These are phyloP conservation scores for Sodiomyces alkalinus DNA, from an alignment of 2,329 filamentous ascomycete species.

Conservation along the genomic window DNA sequence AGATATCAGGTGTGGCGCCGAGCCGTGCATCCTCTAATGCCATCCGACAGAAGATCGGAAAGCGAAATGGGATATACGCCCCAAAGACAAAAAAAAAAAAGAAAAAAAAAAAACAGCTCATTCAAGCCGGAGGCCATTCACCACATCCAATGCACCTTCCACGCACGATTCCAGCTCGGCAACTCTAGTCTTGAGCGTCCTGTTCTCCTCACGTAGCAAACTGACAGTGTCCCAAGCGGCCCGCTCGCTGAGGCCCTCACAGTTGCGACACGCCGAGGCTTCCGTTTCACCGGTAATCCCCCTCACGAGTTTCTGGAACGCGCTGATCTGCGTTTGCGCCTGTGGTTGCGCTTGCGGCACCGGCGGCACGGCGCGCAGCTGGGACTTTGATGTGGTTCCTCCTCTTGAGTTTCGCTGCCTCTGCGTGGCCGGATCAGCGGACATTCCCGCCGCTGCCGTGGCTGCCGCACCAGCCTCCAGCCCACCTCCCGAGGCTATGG, in stretches of 20 bases:
- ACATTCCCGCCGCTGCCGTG: slow-evolving; percentile 11
- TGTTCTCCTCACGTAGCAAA: slow-evolving; percentile 46
- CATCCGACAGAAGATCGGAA: too few species aligned
- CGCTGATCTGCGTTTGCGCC: slow-evolving; percentile 12
- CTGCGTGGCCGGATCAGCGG: too few species aligned
- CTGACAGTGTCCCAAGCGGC: slow-evolving; percentile 52
- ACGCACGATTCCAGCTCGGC: slow-evolving; percentile 43
- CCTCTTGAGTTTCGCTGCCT: too few species aligned
- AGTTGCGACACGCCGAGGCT: slow-evolving; percentile 33
- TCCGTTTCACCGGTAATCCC: slow-evolving; percentile 22
- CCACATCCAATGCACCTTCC: slow-evolving; percentile 43
- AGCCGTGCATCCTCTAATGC: too few species aligned
- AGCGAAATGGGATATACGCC: too few species aligned
- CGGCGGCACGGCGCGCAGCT: slow-evolving; percentile 6
- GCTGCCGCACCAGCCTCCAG: slow-evolving; percentile 16
- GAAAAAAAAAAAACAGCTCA: slow-evolving; percentile 3
- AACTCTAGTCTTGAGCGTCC: slow-evolving; percentile 42
- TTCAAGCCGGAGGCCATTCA: slow-evolving; percentile 38
- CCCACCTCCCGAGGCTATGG: slow-evolving; percentile 16
- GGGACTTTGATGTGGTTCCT: too few species aligned
- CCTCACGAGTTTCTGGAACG: slow-evolving; percentile 26
- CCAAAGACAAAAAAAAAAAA: slow-evolving; percentile 4
- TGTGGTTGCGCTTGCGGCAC: slow-evolving; percentile 12
- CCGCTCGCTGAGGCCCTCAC: slow-evolving; percentile 40
- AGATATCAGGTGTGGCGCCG: too few species aligned